Evolutionary conservation across 1,284 basidiomycete genomes (phyloP).

Genomic region (Tremellales sp.): DNA sequence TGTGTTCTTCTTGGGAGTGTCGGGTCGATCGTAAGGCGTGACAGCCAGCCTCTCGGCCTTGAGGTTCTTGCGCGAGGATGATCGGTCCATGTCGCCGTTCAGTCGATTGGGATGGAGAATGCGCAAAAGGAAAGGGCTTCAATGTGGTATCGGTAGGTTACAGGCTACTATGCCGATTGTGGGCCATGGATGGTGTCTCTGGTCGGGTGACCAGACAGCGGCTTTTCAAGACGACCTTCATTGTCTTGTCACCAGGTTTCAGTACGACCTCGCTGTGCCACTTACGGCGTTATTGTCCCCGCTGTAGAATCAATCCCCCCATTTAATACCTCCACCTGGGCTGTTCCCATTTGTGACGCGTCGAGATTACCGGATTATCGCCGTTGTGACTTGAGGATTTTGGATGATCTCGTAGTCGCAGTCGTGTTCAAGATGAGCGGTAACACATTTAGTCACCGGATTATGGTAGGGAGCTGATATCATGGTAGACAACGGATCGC

Average conservation of each 20-base stretch:
- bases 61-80: constrained; percentile 30
- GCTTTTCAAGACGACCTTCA: too few relatives aligned
- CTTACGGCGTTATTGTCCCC: too few relatives aligned
- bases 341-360: neutral
- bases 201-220: too few relatives aligned
- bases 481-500: constrained; percentile 19
- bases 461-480: constrained; percentile 3
- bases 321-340: neutral
- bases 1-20: constrained; percentile 9
- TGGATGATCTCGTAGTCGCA: neutral
- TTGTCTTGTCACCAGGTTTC: too few relatives aligned
- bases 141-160: too few relatives aligned
- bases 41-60: constrained; percentile 26
- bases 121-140: too few relatives aligned
- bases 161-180: too few relatives aligned
- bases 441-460: neutral
- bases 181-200: too few relatives aligned
- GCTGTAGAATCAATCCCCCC: too few relatives aligned
- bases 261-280: too few relatives aligned
- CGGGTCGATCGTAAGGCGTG: constrained; percentile 31
- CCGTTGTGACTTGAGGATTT: neutral
- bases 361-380: neutral
- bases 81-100: constrained; percentile 32
- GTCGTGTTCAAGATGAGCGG: constrained; percentile 8
- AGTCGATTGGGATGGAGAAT: too few relatives aligned